Evolutionary conservation across 306 rosid genomes (phyloP).

Genomic region (Alnus glutinosa): DNA sequence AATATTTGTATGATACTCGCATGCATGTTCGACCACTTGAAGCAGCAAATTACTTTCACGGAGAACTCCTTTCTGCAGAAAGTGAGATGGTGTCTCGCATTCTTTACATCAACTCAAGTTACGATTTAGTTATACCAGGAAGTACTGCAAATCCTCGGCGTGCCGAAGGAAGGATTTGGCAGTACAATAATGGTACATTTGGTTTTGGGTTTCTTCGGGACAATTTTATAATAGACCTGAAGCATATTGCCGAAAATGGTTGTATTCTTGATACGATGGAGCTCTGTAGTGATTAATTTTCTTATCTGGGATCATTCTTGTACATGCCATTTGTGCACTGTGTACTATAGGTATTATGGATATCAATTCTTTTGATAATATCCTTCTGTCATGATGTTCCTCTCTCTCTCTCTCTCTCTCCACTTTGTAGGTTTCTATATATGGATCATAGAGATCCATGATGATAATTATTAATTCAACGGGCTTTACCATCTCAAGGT

Average conservation of each 20-base stretch:
- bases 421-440: not conserved
- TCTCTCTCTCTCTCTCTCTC: not conserved
- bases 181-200: slow-evolving; percentile 70
- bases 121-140: slow-evolving; percentile 66
- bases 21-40: slow-evolving; percentile 61
- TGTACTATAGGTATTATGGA: slow-evolving; percentile 8
- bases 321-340: slow-evolving; percentile 41
- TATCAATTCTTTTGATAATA: slow-evolving; percentile 3
- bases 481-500: too few species aligned
- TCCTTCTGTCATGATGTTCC: not conserved
- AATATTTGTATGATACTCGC: slow-evolving; percentile 57
- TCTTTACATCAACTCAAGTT: slow-evolving; percentile 68
- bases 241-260: slow-evolving; percentile 59
- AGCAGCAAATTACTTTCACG: slow-evolving; percentile 39
- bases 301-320: slow-evolving; percentile 21
- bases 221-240: slow-evolving; percentile 72
- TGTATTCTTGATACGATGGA: slow-evolving; percentile 56
- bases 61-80: slow-evolving; percentile 35
- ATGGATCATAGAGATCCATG: too few species aligned
- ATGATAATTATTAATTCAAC: too few species aligned
- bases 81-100: slow-evolving; percentile 53
- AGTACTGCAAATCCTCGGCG: slow-evolving; percentile 45
- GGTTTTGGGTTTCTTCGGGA: slow-evolving; percentile 90
- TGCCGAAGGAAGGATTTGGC: slow-evolving; percentile 92
- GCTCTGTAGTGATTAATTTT: slow-evolving; percentile 32